Evolutionary conservation across 495 filamentous ascomycete species (phyloP), one percentile per base, ranked within the genome.

Genomic region (Aspergillus campestris): DNA sequence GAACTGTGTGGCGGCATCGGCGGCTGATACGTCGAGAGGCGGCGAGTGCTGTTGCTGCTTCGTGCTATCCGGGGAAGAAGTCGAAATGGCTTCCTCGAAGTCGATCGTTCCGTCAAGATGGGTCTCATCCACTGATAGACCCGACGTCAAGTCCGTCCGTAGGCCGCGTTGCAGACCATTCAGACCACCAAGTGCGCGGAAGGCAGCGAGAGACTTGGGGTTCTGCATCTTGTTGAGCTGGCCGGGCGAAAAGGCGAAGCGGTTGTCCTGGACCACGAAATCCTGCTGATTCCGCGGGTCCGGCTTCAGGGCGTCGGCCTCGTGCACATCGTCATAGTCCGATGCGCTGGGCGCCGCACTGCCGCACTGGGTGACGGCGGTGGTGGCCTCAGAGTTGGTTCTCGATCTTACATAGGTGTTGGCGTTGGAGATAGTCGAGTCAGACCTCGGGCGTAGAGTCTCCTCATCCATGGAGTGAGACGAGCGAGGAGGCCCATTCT

Each of bases 161-260:
- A 89, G 59, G 29, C 84, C 85, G 43, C 71, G 77, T 55, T 85
- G 83, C 44, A 89, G 57, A 0, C 85, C 85, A 28, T 58, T 53
- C 12, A 88, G 58, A 31, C 85, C 85, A 38, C 85, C 84, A 6
- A 89, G 62, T 31, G 78, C 77, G 40, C 73, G 79, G 48, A 81
- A 89, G 6, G 84, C 84, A 13, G 82, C 70, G 11, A 87, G 61
- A 40, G 75, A 86, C 61, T 89, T 89, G 8, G 85, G 85, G 50
- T 86, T 81, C 31, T 84, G 70, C 66, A 86, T 74, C 55, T 88
- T 89, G 55, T 80, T 82, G 37, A 89, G 65, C 57, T 84, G 76
- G 7, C 85, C 84, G 0, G 82, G 78, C 8, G 73, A 80, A 52
- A 80, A 88, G 32, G 81, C 83, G 53, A 88, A 89, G 3, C 77